These are phyloP conservation scores for Macrotyloma uniflorum DNA, from an alignment of 306 rosid genomes.

Conservation along the genomic window DNA sequence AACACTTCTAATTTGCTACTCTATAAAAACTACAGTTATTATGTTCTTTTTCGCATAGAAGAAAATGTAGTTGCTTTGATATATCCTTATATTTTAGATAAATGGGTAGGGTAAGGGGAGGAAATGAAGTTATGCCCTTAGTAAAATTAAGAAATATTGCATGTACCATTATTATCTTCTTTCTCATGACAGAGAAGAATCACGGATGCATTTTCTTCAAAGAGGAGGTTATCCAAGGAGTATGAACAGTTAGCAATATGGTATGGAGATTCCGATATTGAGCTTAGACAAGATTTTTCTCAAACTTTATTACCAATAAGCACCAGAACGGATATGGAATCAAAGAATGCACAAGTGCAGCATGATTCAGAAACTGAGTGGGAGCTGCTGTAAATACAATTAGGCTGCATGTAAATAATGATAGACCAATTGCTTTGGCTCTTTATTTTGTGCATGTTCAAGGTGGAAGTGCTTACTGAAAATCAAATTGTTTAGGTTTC, in stretches of 20 bases:
- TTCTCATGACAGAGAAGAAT: slow-evolving; percentile 61
- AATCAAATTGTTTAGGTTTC: no score
- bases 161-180: slow-evolving; percentile 1
- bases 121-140: slow-evolving; percentile 15
- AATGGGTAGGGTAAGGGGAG: background rate
- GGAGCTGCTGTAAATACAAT: slow-evolving; percentile 69
- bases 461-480: background rate
- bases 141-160: slow-evolving; percentile 31
- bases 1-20: background rate
- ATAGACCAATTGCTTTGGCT: slow-evolving; percentile 8
- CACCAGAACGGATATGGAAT: slow-evolving; percentile 31
- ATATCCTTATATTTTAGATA: background rate
- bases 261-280: slow-evolving; percentile 70
- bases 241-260: slow-evolving; percentile 86
- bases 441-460: slow-evolving; percentile 15
- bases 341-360: slow-evolving; percentile 37
- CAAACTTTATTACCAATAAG: slow-evolving; percentile 34
- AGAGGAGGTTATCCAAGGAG: slow-evolving; percentile 77
- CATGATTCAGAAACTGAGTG: slow-evolving; percentile 68
- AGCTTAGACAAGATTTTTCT: slow-evolving; percentile 17
- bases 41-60: background rate
- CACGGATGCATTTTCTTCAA: slow-evolving; percentile 70
- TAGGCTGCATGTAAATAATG: slow-evolving; percentile 38
- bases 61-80: slow-evolving; percentile 13
- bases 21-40: background rate